Base-by-base conservation (phyloP, 2,329 filamentous ascomycete species). In the Neonectria sp. region DNA sequence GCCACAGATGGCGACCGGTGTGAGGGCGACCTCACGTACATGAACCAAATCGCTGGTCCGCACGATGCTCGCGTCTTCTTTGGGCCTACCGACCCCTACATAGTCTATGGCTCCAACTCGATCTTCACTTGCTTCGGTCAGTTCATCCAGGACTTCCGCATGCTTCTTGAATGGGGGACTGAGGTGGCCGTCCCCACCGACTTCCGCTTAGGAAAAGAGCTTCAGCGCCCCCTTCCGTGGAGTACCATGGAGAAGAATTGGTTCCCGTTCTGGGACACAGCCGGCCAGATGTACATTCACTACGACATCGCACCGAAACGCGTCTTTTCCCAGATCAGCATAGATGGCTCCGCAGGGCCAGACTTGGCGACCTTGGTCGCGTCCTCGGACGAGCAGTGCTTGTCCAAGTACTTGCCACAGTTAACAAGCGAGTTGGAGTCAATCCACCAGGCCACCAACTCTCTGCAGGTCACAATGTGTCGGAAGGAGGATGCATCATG, bases 401-500 rank as follows among this genome's bases (percentile, higher is more conserved):
- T 89, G 61, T 74, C 69, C 2, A 82, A 76, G 40, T 84, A 84
- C 68, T 78, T 89, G 60, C 86, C 87, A 0, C 69, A 75, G 13
- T 59, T 82, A 0, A 71, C 73, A 1, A 68, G 72, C 0, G 65
- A 79, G 4, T 67, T 81, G 25, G 85, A 88, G 73, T 85, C 82
- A 0, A 83, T 90, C 33, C 88, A 90, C 71, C 88, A 91, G 75
- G 85, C 88, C 6, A 90, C 87, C 24, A 91, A 91, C 75, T 88
- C 87, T 2, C 80, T 90, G 0, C 77, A 82, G 1, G 77, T 90
- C 43, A 90, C 88, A 3, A 78, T 89, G 59, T 90, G 89, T 78
- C 77, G 79, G 9, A 82, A 85, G 2, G 69, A 78, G 2, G 86
- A 90, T 49, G 70, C 78, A 0, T 60, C 21, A 0, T 90, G 89